phyloP scores from a whole-genome alignment of 2,329 filamentous ascomycete species.

The Colletotrichum liriopes region DNA sequence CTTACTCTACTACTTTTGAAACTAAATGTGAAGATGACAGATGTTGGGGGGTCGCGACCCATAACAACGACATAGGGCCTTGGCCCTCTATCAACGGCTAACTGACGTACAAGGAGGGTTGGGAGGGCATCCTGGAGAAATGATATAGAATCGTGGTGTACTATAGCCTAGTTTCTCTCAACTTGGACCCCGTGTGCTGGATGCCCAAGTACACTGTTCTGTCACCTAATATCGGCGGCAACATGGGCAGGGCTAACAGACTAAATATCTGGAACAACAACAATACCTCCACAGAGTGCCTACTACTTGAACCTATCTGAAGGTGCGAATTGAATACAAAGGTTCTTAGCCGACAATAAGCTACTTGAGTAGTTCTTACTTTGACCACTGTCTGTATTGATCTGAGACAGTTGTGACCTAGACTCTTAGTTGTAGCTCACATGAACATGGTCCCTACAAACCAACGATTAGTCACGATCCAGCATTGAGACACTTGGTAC shows the following conservation, averaged over 20 bases:
- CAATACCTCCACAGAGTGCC: neutral
- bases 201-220: neutral
- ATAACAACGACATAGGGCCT: neutral
- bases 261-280: neutral
- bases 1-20: neutral
- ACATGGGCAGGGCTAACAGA: neutral
- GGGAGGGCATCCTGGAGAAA: too few relatives aligned
- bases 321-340: neutral
- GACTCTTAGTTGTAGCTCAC: conserved; percentile 47
- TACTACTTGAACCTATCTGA: neutral
- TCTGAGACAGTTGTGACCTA: too few relatives aligned
- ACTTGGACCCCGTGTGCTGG: neutral
- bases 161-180: neutral
- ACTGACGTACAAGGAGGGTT: neutral
- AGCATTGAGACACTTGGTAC: conserved; percentile 3
- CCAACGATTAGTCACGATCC: neutral
- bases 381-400: neutral
- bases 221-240: neutral
- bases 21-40: neutral
- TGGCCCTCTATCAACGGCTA: neutral
- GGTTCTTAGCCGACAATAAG: neutral
- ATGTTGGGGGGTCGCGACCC: neutral
- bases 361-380: neutral
- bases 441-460: conserved; percentile 49
- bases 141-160: neutral